A percentile compares a stretch with the other conserved stretches of the same genome.
Conservation (phyloP, 139 green algal species). For the Limnomonas spitsbergensis region DNA sequence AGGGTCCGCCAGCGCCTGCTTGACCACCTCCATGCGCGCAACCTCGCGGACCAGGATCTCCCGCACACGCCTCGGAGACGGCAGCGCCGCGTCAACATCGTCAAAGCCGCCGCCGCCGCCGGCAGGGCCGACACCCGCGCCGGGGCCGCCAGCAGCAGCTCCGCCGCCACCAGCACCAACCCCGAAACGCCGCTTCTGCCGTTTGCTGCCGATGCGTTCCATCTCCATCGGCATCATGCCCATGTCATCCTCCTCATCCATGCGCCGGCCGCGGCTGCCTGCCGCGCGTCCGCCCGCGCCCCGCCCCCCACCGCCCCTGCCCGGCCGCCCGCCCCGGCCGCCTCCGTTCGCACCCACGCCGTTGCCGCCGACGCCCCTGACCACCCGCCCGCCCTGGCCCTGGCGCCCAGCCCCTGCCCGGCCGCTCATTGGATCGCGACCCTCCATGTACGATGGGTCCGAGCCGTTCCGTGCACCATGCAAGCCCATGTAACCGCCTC, state of each 20-base stretch:
- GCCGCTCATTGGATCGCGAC: slow-evolving; percentile 17
- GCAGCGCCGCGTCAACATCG: neutral
- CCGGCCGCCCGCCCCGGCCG: slow-evolving; percentile 18
- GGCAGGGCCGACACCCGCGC: neutral
- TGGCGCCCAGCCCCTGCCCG: neutral
- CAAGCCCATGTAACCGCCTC: slow-evolving; percentile 20
- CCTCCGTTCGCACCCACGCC: neutral
- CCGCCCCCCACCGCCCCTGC: slow-evolving; percentile 10
- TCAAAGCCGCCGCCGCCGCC: neutral
- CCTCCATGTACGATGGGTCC: neutral
- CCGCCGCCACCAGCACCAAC: neutral
- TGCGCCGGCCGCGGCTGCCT: neutral
- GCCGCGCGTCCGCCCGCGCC: neutral
- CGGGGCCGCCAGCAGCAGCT: neutral
- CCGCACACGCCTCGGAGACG: slow-evolving; percentile 17
- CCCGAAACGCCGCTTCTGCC: slow-evolving; percentile 5
- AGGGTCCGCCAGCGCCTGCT: slow-evolving; percentile 55
- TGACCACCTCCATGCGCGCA: slow-evolving; percentile 61
- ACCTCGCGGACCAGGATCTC: slow-evolving; percentile 41
- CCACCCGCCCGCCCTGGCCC: slow-evolving; percentile 11
- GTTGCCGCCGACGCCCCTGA: neutral
- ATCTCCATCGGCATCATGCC: neutral
- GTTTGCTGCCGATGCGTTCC: neutral
- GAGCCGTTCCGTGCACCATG: too few species aligned
- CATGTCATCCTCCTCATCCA: slow-evolving; percentile 5